phyloP scores from a whole-genome alignment of 2,329 filamentous ascomycete species.

The Arthrobotrys entomopaga region DNA sequence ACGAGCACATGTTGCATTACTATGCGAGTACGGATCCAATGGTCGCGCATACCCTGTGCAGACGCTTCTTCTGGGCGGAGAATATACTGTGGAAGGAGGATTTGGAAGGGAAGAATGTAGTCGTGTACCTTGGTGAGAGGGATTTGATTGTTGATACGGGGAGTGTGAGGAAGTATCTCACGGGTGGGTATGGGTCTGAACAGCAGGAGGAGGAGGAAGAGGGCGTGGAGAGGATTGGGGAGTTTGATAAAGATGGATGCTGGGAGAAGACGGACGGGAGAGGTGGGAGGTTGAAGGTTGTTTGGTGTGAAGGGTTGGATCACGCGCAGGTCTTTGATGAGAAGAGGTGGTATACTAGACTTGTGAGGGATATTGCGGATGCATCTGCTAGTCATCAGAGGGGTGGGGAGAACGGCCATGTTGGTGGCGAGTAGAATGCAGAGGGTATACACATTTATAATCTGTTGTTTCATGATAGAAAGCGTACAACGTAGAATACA shows the following conservation, averaged over 20 bases:
- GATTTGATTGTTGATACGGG: conserved; percentile 58
- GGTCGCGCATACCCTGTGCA: conserved; percentile 69
- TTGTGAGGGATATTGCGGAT: conserved; percentile 52
- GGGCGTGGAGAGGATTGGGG: conserved; percentile 57
- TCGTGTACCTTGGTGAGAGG: conserved; percentile 66
- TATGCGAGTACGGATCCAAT: conserved; percentile 71
- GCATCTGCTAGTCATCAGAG: conserved; percentile 7
- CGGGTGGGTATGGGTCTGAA: conserved; percentile 53
- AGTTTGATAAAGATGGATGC: conserved; percentile 44
- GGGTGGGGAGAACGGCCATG: background rate
- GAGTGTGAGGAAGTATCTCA: conserved; percentile 56
- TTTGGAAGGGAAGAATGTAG: conserved; percentile 65
- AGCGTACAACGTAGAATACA: too few species aligned
- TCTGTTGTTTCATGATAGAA: too few species aligned
- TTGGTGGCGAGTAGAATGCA: background rate
- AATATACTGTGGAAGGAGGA: conserved; percentile 72
- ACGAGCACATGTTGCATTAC: conserved; percentile 71
- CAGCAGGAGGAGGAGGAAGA: conserved; percentile 58
- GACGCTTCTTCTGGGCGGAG: conserved; percentile 72
- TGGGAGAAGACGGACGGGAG: conserved; percentile 59
- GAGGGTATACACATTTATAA: background rate
- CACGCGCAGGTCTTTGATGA: conserved; percentile 69
- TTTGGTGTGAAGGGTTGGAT: conserved; percentile 69
- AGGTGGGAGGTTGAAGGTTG: conserved; percentile 64
- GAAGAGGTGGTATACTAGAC: conserved; percentile 50